Evolutionary conservation across 148 eudicot genomes (phyloP).

Genomic region (Cornus kousa): DNA sequence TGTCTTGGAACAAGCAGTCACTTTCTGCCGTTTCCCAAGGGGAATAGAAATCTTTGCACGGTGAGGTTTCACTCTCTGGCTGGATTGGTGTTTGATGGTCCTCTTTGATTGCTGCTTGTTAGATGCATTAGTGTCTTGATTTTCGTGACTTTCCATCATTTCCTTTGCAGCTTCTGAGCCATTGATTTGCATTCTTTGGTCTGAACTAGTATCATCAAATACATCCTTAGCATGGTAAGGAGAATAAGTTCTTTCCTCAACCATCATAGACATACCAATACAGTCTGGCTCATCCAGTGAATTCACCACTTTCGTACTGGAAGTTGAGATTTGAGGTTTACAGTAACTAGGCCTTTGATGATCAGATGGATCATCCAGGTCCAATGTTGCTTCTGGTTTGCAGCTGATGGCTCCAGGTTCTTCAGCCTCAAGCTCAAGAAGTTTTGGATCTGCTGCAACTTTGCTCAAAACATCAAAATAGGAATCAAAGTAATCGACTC

Average conservation of each 20-base stretch:
- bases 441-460: slow-evolving; percentile 32
- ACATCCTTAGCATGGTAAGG: neutral
- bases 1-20: slow-evolving; percentile 12
- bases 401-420: neutral
- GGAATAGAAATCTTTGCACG: neutral
- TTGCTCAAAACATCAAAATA: slow-evolving; percentile 32
- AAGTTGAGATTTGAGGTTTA: slow-evolving; percentile 6
- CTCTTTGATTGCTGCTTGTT: slow-evolving; percentile 19
- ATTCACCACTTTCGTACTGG: neutral
- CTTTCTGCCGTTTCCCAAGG: slow-evolving; percentile 14
- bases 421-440: slow-evolving; percentile 24
- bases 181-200: neutral
- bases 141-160: neutral
- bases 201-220: neutral
- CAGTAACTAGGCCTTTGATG: slow-evolving; percentile 8
- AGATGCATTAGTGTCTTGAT: slow-evolving; percentile 17
- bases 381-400: neutral
- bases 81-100: slow-evolving; percentile 2
- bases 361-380: neutral
- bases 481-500: slow-evolving; percentile 35
- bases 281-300: neutral
- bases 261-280: slow-evolving; percentile 17
- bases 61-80: neutral
- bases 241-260: no score
- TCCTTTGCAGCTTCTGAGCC: slow-evolving; percentile 6